Percentiles rank a stretch among this genome's conserved stretches.
Evolutionary conservation across 2,329 filamentous ascomycete genomes (phyloP).

Genomic region (Stemphylium lycopersici): DNA sequence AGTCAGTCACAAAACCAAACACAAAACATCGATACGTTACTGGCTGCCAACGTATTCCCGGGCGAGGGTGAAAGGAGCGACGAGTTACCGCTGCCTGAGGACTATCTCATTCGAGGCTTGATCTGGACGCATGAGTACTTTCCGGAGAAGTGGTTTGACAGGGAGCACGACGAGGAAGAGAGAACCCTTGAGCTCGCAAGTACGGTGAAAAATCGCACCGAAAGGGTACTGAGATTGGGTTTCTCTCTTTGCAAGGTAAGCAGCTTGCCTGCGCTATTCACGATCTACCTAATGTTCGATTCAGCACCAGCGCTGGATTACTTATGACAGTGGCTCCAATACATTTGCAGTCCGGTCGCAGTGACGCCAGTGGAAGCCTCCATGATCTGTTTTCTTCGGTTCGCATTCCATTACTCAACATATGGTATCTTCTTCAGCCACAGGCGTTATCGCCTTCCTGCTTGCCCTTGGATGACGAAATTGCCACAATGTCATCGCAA

Average conservation of each 20-base stretch:
- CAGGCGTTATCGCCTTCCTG: too few relatives aligned
- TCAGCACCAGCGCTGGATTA: too few relatives aligned
- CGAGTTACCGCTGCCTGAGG: slow-evolving; percentile 68
- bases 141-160: slow-evolving; percentile 65
- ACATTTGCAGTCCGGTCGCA: too few relatives aligned
- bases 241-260: slow-evolving; percentile 51
- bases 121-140: slow-evolving; percentile 66
- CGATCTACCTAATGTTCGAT: too few relatives aligned
- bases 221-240: slow-evolving; percentile 66
- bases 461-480: too few relatives aligned
- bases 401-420: too few relatives aligned
- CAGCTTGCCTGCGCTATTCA: too few relatives aligned
- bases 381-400: too few relatives aligned
- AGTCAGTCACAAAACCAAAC: slow-evolving; percentile 4
- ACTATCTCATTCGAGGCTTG: slow-evolving; percentile 70
- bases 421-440: too few relatives aligned
- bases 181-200: slow-evolving; percentile 67
- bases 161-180: slow-evolving; percentile 70
- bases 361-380: too few relatives aligned
- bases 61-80: slow-evolving; percentile 44
- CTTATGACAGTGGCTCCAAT: too few relatives aligned
- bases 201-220: slow-evolving; percentile 63
- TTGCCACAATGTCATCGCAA: too few relatives aligned
- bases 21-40: slow-evolving; percentile 41
- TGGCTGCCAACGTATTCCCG: slow-evolving; percentile 54